phyloP scores from a whole-genome alignment of 768 basidiomycete species.

The Pulveroboletus sp. region DNA sequence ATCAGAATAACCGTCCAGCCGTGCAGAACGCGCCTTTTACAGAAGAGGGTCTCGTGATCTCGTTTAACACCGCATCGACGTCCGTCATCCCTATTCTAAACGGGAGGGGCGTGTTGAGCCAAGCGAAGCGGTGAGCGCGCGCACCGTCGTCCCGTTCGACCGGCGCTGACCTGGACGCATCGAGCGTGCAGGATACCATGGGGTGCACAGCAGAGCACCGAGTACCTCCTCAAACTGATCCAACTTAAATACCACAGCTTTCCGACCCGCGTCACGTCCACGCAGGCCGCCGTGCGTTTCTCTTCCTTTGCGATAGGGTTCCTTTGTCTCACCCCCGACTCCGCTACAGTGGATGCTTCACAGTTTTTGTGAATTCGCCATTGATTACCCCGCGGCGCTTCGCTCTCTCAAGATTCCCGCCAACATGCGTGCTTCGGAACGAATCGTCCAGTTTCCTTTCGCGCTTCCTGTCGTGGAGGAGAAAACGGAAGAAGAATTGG shows the following conservation, averaged over 20 bases:
- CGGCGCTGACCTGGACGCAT: background rate
- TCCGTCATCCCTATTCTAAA: constrained; percentile 83
- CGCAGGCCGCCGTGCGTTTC: constrained; percentile 68
- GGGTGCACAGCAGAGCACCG: constrained; percentile 87
- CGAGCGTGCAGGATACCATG: constrained; percentile 79
- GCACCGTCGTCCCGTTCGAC: background rate
- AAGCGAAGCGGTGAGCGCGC: constrained; percentile 71
- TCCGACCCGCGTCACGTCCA: constrained; percentile 72
- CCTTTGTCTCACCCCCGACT: background rate
- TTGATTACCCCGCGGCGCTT: constrained; percentile 71
- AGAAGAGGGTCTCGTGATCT: constrained; percentile 80
- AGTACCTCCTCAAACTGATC: constrained; percentile 88
- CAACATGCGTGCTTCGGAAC: constrained; percentile 58
- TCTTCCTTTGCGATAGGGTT: background rate
- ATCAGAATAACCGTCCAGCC: constrained; percentile 61
- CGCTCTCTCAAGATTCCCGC: constrained; percentile 62
- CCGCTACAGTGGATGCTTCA: constrained; percentile 82
- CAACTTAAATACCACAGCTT: constrained; percentile 96
- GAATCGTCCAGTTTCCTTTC: constrained; percentile 88
- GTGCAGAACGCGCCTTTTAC: constrained; percentile 35
- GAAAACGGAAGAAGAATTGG: constrained; percentile 89
- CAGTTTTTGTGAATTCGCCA: constrained; percentile 78
- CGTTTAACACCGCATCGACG: constrained; percentile 89
- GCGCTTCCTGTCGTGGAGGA: constrained; percentile 58
- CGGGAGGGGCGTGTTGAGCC: constrained; percentile 79